phyloP scores from a whole-genome alignment of 768 basidiomycete genomes.

The Tulasnella sp. region DNA sequence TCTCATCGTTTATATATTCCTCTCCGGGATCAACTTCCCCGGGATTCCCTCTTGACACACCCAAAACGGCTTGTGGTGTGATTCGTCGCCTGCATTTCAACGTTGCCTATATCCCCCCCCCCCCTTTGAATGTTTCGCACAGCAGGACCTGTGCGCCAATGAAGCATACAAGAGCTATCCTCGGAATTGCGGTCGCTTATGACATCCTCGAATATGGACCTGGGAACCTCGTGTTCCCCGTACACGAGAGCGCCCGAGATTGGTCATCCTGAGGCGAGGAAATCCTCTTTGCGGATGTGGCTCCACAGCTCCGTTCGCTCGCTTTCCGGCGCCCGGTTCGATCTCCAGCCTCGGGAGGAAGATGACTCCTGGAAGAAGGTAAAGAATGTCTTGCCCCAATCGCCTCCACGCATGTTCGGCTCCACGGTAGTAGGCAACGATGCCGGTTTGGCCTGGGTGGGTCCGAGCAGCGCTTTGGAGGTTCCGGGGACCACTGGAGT shows the following conservation, averaged over 20 bases:
- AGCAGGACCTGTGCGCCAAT: not conserved
- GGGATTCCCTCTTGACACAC: not conserved
- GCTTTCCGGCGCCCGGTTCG: slow-evolving; percentile 34
- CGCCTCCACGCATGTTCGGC: slow-evolving; percentile 54
- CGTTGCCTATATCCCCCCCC: not conserved
- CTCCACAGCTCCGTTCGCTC: not conserved
- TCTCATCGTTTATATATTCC: not conserved
- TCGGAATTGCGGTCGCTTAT: not conserved
- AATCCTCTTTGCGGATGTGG: not conserved
- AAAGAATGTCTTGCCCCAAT: slow-evolving; percentile 67
- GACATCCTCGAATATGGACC: not conserved
- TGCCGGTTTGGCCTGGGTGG: slow-evolving; percentile 70
- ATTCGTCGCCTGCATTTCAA: not conserved
- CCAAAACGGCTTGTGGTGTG: not conserved
- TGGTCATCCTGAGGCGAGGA: not conserved
- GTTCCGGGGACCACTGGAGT: slow-evolving; percentile 85
- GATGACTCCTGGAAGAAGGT: slow-evolving; percentile 58
- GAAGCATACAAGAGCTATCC: not conserved
- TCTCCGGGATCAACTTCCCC: not conserved
- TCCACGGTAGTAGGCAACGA: slow-evolving; percentile 72
- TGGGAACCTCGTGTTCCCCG: not conserved
- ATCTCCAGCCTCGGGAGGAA: slow-evolving; percentile 42
- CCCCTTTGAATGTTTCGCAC: not conserved
- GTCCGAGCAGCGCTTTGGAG: too few species aligned
- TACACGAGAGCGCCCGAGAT: not conserved